Evolutionary conservation across 2,329 filamentous ascomycete genomes (phyloP), one percentile per base, ranked within the genome.

Genomic region (Pseudocercospora eumusae): DNA sequence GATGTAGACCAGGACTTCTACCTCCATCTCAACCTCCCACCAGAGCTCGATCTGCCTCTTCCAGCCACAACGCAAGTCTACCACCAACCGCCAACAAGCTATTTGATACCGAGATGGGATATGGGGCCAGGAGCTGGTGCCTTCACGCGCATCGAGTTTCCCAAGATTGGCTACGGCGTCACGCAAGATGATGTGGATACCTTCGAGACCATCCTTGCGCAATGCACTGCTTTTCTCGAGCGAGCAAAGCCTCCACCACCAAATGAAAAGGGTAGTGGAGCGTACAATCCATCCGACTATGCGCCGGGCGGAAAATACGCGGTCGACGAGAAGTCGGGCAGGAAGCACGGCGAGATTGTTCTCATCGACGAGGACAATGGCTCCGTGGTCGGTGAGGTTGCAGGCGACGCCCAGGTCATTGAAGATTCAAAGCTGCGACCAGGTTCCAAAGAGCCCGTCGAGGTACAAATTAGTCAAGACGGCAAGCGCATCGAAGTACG

Each of bases 61-160:
- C 95, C 95, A 11, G 93, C 93, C 18, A 98, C 93, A 0, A 98
- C 95, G 0, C 93, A 98, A 76, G 95, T 99, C 75, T 98, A 96
- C 79, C 92, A 96, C 76, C 92, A 98, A 78, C 92, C 93, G 6
- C 93, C 93, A 0, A 87, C 84, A 66, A 96, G 91, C 80, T 98
- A 98, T 74, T 82, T 98, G 52, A 96, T 99, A 65, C 95, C 95
- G 15, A 88, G 93, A 68, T 97, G 93, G 92, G 93, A 98, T 72
- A 80, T 97, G 15, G 93, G 92, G 3, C 91, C 90, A 1, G 90
- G 95, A 60, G 89, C 88, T 67, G 93, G 92, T 63, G 91, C 92
- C 18, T 98, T 98, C 74, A 97, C 93, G 20, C 85, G 92, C 60
- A 92, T 99, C 73, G 90, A 97, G 74, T 98, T 99, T 69, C 93